Percentiles rank a stretch among this genome's conserved stretches.
Conservation (phyloP, 768 basidiomycete species). For the Russula sp. region DNA sequence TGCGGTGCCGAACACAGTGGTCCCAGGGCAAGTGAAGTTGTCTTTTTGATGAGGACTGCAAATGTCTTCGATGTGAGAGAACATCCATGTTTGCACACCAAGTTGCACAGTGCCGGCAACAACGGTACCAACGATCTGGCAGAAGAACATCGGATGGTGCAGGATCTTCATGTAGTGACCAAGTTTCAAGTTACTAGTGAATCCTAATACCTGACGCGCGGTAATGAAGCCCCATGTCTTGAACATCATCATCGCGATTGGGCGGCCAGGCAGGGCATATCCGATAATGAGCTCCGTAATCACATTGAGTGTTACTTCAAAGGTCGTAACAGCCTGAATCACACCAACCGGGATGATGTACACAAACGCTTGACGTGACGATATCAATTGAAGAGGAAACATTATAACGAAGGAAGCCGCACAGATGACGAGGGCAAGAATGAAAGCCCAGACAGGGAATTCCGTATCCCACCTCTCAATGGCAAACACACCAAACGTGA, state of each 20-base stretch:
- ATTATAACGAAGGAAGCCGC: conserved; percentile 18
- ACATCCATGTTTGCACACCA: conserved; percentile 74
- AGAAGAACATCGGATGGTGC: conserved; percentile 66
- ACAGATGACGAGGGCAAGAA: conserved; percentile 62
- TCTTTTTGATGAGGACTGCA: conserved; percentile 49
- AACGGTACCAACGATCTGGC: conserved; percentile 60
- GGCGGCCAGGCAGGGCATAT: conserved; percentile 70
- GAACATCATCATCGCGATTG: conserved; percentile 82
- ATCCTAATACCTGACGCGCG: conserved; percentile 60
- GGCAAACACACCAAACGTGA: conserved; percentile 58
- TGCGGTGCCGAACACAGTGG: conserved; percentile 73
- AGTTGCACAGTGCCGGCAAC: conserved; percentile 70
- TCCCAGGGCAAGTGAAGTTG: conserved; percentile 64
- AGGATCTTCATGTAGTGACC: conserved; percentile 70
- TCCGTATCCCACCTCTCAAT: conserved; percentile 68
- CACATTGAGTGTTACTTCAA: conserved; percentile 62
- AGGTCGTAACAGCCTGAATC: conserved; percentile 74
- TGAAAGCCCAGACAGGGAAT: conserved; percentile 69
- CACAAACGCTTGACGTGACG: conserved; percentile 28
- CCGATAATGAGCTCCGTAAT: conserved; percentile 80
- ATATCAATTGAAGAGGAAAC: not conserved
- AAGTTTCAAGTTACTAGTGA: conserved; percentile 74
- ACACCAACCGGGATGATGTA: conserved; percentile 52
- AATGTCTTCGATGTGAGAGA: conserved; percentile 59
- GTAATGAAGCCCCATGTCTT: conserved; percentile 78